phyloP scores from a whole-genome alignment of 768 basidiomycete genomes.

The Boletus patriciae region DNA sequence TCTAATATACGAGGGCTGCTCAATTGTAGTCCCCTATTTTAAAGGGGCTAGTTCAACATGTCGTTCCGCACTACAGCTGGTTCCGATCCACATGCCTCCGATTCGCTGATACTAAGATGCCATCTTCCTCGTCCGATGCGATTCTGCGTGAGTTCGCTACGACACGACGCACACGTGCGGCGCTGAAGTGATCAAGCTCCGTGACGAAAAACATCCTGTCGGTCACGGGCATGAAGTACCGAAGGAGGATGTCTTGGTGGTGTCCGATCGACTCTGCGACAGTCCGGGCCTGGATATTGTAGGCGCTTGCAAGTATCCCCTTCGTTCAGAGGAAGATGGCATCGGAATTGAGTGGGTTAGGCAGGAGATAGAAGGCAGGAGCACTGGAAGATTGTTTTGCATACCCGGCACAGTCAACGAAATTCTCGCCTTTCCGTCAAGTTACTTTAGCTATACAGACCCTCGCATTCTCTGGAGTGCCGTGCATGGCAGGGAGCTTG shows the following conservation, averaged over 20 bases:
- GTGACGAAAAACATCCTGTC: conserved; percentile 39
- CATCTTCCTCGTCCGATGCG: too few relatives aligned
- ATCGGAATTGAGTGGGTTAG: conserved; percentile 25
- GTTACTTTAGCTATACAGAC: not conserved
- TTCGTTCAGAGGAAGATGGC: conserved; percentile 12
- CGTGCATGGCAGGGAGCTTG: not conserved
- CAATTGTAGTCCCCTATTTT: too few relatives aligned
- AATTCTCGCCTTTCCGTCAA: not conserved
- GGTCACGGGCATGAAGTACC: conserved; percentile 24
- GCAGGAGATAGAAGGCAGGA: conserved; percentile 14
- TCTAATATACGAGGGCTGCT: too few relatives aligned
- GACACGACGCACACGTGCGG: not conserved
- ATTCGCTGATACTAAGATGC: too few relatives aligned
- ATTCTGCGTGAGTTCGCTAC: too few relatives aligned
- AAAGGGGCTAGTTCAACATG: too few relatives aligned
- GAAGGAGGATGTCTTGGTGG: conserved; percentile 20
- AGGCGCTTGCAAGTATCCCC: conserved; percentile 18
- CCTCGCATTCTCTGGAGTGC: not conserved
- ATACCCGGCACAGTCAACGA: too few relatives aligned
- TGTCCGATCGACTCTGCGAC: conserved; percentile 28
- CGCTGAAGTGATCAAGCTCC: conserved; percentile 38
- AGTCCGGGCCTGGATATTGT: conserved; percentile 29
- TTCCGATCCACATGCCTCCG: too few relatives aligned
- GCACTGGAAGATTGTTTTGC: not conserved
- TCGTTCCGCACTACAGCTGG: too few relatives aligned